These are phyloP conservation scores for Pinus tabuliformis DNA, from an alignment of 75 land plant species.

Conservation along the genomic window DNA sequence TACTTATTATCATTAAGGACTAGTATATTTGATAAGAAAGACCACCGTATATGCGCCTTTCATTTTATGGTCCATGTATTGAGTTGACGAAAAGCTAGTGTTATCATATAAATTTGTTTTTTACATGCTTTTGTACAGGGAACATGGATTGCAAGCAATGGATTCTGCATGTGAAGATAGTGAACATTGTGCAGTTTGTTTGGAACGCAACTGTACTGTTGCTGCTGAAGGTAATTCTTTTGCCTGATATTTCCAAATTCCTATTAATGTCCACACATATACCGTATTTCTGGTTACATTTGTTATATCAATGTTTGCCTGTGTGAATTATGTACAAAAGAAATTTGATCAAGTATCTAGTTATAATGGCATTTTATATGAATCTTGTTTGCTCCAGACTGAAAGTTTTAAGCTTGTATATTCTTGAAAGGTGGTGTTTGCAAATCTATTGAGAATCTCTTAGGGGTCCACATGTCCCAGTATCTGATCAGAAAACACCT, in stretches of 20 bases:
- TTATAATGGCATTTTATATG: background rate
- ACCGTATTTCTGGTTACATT: background rate
- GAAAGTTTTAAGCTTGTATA: no score
- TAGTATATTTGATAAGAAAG: no score
- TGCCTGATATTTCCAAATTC: background rate
- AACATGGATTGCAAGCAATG: conserved; percentile 50
- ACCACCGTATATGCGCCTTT: no score
- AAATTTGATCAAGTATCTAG: background rate
- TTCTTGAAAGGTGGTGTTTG: background rate
- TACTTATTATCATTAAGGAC: background rate
- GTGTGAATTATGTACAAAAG: background rate
- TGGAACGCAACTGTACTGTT: conserved; percentile 72
- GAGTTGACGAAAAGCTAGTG: no score
- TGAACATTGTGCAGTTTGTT: conserved; percentile 77
- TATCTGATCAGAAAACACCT: background rate
- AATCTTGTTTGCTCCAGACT: no score
- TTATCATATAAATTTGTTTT: background rate
- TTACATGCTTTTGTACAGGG: conserved; percentile 34
- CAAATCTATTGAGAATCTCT: background rate
- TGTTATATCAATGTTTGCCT: background rate
- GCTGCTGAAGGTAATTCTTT: conserved; percentile 72
- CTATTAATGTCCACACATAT: background rate
- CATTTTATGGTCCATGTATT: no score
- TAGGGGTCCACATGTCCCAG: background rate
- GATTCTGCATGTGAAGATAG: conserved; percentile 42